Evolutionary conservation across 495 filamentous ascomycete species (phyloP), one percentile per base, ranked within the genome.

Genomic region (Aspergillus bertholletiae): DNA sequence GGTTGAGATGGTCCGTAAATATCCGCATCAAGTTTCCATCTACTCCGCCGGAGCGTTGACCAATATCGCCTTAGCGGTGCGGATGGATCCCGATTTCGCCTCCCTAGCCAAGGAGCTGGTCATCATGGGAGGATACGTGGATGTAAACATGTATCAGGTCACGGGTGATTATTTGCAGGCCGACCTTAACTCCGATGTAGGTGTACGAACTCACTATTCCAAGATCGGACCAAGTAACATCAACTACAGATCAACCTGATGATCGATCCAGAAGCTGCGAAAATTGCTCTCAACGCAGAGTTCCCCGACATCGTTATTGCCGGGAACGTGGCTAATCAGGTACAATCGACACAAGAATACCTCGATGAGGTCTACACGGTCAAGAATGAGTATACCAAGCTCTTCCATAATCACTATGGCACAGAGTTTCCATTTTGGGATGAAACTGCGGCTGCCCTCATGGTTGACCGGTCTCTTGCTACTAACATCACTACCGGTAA

Each of bases 191-290:
- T 74, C 68, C 12, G 68, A 75, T 56, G 57, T 67, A 43, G 51
- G 63, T 50, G 12, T 35, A 9, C 21, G 7, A 20, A 5, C 17
- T 15, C 22, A 2, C 21, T 11, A 13, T 23, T 7, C n/a, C 5
- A 12, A 47, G 27, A 26, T 2, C 2, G 2, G 22, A 27, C 23
- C 11, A 17, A 7, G 13, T 11, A 30, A 51, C 56, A 32, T 52
- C 17, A 18, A 13, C 5, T 8, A 1, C 9, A 67, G 64, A 69
- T 74, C 57, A 75, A 74, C 54, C 52, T 74, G 15, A 73, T 74
- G 66, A 61, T 72, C 26, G 74, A 76, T 46, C 73, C 74, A 5
- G 73, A 73, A 58, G 71, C 70, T 21, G 66, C 73, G 15, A 72
- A 75, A 54, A 69, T 74, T 32, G 71, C 72, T 1, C 27, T 76